Evolutionary conservation across 139 green algal genomes (phyloP).

Genomic region (Micractinium conductrix): DNA sequence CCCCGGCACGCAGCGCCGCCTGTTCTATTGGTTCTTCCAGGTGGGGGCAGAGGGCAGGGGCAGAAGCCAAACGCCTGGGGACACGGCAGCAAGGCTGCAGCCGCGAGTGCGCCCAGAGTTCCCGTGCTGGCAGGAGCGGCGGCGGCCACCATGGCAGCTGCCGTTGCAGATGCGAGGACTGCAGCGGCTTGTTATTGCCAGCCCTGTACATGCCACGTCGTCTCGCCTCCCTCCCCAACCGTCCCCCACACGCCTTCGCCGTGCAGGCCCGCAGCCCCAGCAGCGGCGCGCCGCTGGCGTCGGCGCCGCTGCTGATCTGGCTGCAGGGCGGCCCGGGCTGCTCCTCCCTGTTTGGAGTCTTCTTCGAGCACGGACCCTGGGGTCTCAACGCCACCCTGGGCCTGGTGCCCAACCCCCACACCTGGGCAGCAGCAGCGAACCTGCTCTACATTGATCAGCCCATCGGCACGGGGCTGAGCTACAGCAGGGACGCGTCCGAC

Average conservation of each 20-base stretch:
- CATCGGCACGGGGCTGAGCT: constrained; percentile 10
- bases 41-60: background rate
- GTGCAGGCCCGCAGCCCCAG: background rate
- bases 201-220: no score
- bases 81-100: no score
- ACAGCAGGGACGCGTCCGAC: background rate
- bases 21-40: constrained; percentile 21
- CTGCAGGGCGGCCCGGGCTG: background rate
- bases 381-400: constrained; percentile 1
- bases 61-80: background rate
- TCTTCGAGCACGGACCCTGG: constrained; percentile 12
- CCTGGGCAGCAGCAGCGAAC: background rate
- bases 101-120: no score
- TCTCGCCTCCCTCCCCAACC: no score
- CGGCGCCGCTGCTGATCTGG: background rate
- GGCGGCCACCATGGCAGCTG: background rate
- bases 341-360: constrained; percentile 1
- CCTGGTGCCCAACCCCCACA: background rate
- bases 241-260: no score
- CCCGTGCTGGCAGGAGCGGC: background rate
- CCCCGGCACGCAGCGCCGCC: background rate
- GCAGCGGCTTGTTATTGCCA: background rate
- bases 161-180: no score
- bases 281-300: background rate
- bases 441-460: constrained; percentile 12